These are phyloP conservation scores for Tylopilus plumbeoviolaceoides DNA, from an alignment of 768 basidiomycete genomes.

Conservation along the genomic window DNA sequence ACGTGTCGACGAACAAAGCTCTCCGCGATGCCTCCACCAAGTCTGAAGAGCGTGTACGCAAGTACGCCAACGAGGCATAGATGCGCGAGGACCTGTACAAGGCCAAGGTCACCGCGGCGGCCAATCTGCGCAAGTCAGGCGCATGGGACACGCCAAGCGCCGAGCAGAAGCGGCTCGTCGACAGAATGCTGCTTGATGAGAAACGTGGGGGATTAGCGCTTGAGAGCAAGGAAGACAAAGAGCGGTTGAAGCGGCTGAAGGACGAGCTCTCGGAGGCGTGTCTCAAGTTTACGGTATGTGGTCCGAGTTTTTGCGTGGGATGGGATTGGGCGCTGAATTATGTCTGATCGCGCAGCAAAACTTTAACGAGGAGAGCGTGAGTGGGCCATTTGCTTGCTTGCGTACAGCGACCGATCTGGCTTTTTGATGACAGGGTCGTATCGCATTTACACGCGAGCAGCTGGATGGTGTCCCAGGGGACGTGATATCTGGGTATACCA, in stretches of 20 bases:
- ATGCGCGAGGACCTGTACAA: conserved; percentile 81
- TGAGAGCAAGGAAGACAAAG: conserved; percentile 53
- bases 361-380: conserved; percentile 83
- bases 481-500: conserved; percentile 73
- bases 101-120: conserved; percentile 65
- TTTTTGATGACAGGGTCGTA: conserved; percentile 42
- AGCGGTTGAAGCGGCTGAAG: conserved; percentile 55
- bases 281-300: conserved; percentile 67
- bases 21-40: conserved; percentile 80
- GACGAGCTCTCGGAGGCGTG: conserved; percentile 75
- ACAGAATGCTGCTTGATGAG: conserved; percentile 77
- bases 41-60: conserved; percentile 65
- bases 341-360: conserved; percentile 56
- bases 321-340: neutral
- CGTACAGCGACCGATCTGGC: neutral
- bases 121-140: conserved; percentile 61
- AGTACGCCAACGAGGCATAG: conserved; percentile 70
- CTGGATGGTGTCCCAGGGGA: conserved; percentile 79
- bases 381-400: conserved; percentile 1
- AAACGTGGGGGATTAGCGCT: conserved; percentile 75
- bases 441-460: conserved; percentile 67
- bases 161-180: conserved; percentile 75
- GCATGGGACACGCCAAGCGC: conserved; percentile 55
- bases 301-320: neutral
- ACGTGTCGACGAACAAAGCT: conserved; percentile 68